Evolutionary conservation across 1,139 yeast genomes (phyloP).

Genomic region (Pichia cactophila): DNA sequence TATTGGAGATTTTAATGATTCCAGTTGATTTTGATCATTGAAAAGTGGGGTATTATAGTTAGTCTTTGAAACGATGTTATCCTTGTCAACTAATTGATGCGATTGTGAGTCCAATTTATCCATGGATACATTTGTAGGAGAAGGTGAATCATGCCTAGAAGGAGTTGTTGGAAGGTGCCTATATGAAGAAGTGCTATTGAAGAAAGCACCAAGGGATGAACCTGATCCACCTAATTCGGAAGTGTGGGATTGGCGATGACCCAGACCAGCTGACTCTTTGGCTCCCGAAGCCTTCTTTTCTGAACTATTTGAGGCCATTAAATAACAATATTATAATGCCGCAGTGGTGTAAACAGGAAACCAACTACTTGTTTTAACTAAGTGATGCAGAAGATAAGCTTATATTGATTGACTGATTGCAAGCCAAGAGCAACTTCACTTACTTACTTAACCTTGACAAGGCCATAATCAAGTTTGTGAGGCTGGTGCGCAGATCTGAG

Average conservation of each 20-base stretch:
- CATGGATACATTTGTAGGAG: conserved; percentile 6
- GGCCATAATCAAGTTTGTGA: too few relatives aligned
- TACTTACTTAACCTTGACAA: too few relatives aligned
- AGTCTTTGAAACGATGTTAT: too few relatives aligned
- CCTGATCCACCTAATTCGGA: neutral
- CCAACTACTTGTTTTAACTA: too few relatives aligned
- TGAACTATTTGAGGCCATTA: neutral
- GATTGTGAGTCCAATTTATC: neutral
- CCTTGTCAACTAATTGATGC: too few relatives aligned
- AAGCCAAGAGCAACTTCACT: too few relatives aligned
- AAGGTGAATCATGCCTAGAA: conserved; percentile 9
- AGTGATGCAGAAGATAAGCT: too few relatives aligned
- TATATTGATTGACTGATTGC: too few relatives aligned
- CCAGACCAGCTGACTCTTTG: neutral
- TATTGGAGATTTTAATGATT: neutral
- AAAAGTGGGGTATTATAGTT: neutral
- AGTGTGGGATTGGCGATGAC: neutral
- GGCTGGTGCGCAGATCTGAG: too few relatives aligned
- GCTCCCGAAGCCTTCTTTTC: neutral
- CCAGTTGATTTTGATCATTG: neutral
- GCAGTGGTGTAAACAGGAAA: too few relatives aligned
- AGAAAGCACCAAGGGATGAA: neutral
- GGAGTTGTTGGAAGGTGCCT: neutral
- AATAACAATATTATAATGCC: neutral
- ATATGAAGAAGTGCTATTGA: neutral